Evolutionary conservation across 257 asterid genomes (phyloP), one percentile per base, ranked within the genome.

Genomic region (Scutellaria minor): DNA sequence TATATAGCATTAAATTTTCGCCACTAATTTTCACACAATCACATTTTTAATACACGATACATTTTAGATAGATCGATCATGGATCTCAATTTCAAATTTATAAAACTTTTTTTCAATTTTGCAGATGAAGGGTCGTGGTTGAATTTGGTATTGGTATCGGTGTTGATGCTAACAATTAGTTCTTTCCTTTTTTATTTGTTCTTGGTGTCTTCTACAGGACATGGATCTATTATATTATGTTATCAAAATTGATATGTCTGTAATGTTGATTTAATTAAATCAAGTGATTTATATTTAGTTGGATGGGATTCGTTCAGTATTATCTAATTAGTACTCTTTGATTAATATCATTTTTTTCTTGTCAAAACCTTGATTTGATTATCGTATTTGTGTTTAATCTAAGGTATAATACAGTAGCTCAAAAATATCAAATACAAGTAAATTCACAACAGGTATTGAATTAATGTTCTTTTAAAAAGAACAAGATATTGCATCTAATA

Each of bases 41-140:
- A 24, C 27, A 24, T 24, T 24, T 24, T 24, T 24, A 24, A 24
- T 24, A 24, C 27, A 24, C 2, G 27, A 24, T 1, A 24, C 27
- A 24, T 24, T 24, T 24, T 24, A 24, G 27, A 22, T 22, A 31
- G 37, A 31, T 31, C 37, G 37, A 31, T 31, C 37, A 31, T 31
- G 3, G 37, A 22, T 55, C 40, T 9, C 2, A 56, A 24, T 9
- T 55, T 24, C 3, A 8, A 8, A 51, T n/a, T 12, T 51, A 6
- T 31, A 0, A 2, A 22, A 6, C 11, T 50, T 1, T 10, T 6
- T 70, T 6, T 57, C 0, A 11, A 9, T 70, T 45, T 57, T 70
- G 68, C 75, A 71, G 75, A 20, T 42, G 62, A 51, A 52, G 56
- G 54, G 37, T 45, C 0, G 35, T 45, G 8, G 5, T 44, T 55